phyloP scores from a whole-genome alignment of 2,329 filamentous ascomycete genomes.

The Stemphylium vesicarium region DNA sequence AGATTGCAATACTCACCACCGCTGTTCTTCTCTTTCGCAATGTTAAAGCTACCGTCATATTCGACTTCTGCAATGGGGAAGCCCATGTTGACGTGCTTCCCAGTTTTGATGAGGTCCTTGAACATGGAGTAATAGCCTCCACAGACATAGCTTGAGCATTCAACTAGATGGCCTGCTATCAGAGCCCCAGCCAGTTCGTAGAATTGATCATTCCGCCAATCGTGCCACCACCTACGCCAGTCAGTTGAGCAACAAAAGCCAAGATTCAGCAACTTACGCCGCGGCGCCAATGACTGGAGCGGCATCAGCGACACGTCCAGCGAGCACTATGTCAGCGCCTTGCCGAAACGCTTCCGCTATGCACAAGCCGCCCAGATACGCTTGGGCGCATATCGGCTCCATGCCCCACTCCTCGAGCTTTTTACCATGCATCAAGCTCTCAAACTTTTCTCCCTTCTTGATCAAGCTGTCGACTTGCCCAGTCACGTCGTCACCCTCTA shows the following conservation, averaged over 20 bases:
- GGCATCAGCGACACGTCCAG: conserved; percentile 40
- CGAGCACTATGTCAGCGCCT: conserved; percentile 42
- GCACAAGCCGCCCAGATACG: conserved; percentile 24
- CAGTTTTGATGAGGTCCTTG: conserved; percentile 44
- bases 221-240: conserved; percentile 58
- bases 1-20: conserved; percentile 30
- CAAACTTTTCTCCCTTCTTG: conserved; percentile 45
- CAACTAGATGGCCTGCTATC: conserved; percentile 51
- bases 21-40: conserved; percentile 42
- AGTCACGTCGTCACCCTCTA: conserved; percentile 32
- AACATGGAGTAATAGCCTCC: conserved; percentile 49
- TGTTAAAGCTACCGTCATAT: conserved; percentile 24
- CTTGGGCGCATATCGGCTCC: conserved; percentile 28
- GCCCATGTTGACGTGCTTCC: conserved; percentile 43
- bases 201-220: conserved; percentile 53
- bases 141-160: conserved; percentile 47
- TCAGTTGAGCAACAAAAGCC: conserved; percentile 24
- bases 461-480: conserved; percentile 43
- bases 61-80: conserved; percentile 35
- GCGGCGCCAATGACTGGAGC: conserved; percentile 56
- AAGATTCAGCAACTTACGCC: conserved; percentile 32
- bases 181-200: conserved; percentile 44
- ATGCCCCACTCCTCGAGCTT: conserved; percentile 43
- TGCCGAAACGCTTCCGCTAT: conserved; percentile 35
- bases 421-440: conserved; percentile 50